Evolutionary conservation across 352 stramenopile genomes (phyloP).

Genomic region (Vaucheria bursata): DNA sequence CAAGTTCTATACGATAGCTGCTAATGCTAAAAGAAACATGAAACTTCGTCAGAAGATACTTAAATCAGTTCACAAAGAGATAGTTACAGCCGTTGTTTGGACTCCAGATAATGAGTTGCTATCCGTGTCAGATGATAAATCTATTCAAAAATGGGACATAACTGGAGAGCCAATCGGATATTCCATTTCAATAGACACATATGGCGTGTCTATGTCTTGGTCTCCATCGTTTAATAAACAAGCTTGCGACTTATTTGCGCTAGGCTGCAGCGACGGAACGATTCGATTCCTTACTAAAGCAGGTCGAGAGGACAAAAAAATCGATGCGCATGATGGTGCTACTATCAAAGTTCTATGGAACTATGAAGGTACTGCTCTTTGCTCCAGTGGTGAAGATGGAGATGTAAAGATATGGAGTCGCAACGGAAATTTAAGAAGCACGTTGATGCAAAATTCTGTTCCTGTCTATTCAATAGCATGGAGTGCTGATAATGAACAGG

Average conservation of each 20-base stretch:
- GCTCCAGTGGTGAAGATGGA: conserved; percentile 78
- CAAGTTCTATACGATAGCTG: too few species aligned
- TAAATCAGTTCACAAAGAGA: conserved; percentile 41
- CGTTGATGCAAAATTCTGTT: conserved; percentile 62
- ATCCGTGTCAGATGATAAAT: conserved; percentile 47
- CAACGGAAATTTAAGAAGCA: conserved; percentile 63
- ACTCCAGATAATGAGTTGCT: conserved; percentile 48
- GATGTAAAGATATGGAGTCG: conserved; percentile 71
- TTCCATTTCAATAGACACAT: conserved; percentile 38
- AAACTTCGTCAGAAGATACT: conserved; percentile 39
- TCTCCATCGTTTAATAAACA: conserved; percentile 45
- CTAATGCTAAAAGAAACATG: too few species aligned
- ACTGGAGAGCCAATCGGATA: conserved; percentile 44
- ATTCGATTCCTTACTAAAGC: conserved; percentile 72
- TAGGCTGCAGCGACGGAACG: conserved; percentile 76
- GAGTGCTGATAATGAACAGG: conserved; percentile 76
- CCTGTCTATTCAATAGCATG: conserved; percentile 75
- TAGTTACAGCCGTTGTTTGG: conserved; percentile 49
- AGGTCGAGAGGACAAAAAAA: conserved; percentile 80
- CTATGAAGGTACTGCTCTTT: conserved; percentile 76
- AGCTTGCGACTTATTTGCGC: conserved; percentile 57
- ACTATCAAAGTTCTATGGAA: conserved; percentile 81
- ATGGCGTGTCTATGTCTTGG: conserved; percentile 49
- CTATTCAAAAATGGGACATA: conserved; percentile 43
- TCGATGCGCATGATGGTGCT: conserved; percentile 57